These are phyloP conservation scores for Chlorella sp. DNA, from an alignment of 139 green algal species.

Conservation along the genomic window DNA sequence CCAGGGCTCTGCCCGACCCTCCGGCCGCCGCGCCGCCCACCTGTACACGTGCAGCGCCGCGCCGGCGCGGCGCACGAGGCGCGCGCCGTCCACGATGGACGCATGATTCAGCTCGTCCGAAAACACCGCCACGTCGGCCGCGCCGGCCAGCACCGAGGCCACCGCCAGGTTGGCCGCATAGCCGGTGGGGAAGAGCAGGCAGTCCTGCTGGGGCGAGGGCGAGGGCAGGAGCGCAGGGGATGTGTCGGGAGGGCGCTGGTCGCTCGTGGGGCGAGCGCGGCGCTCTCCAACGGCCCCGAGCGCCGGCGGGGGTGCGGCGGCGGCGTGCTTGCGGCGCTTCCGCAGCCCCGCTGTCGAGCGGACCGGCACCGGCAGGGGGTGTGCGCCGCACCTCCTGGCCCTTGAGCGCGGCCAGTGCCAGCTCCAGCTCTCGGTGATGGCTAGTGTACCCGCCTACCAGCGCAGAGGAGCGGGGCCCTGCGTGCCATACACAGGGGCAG, in stretches of 20 bases:
- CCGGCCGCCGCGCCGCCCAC: too few relatives aligned
- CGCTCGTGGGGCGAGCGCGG: too few relatives aligned
- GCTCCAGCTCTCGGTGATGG: conserved; percentile 83
- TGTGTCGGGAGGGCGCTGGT: too few relatives aligned
- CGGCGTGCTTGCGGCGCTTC: too few relatives aligned
- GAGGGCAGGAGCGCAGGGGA: too few relatives aligned
- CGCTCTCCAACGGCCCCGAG: too few relatives aligned
- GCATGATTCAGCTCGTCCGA: conserved; percentile 97
- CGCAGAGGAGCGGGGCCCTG: conserved; percentile 40
- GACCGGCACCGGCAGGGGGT: too few relatives aligned
- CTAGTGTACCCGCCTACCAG: conserved; percentile 88
- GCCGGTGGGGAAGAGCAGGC: conserved; percentile 83
- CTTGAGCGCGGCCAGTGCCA: conserved; percentile 81
- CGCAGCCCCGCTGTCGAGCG: too few relatives aligned
- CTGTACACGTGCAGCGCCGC: conserved; percentile 72
- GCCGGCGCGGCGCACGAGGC: conserved; percentile 54
- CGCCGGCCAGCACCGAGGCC: conserved; percentile 54
- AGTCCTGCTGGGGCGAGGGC: conserved; percentile 58
- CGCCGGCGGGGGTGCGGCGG: too few relatives aligned
- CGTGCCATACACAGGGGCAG: too few relatives aligned
- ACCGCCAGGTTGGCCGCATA: conserved; percentile 92
- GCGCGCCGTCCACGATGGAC: conserved; percentile 91
- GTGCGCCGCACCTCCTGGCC: too few relatives aligned
- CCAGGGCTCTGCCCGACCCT: too few relatives aligned
- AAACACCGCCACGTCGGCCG: conserved; percentile 64